A percentile compares a stretch with the other conserved stretches of the same genome.
Evolutionary conservation across 2,329 filamentous ascomycete genomes (phyloP).

Genomic region (Cladosporium austrohemisphaericum): DNA sequence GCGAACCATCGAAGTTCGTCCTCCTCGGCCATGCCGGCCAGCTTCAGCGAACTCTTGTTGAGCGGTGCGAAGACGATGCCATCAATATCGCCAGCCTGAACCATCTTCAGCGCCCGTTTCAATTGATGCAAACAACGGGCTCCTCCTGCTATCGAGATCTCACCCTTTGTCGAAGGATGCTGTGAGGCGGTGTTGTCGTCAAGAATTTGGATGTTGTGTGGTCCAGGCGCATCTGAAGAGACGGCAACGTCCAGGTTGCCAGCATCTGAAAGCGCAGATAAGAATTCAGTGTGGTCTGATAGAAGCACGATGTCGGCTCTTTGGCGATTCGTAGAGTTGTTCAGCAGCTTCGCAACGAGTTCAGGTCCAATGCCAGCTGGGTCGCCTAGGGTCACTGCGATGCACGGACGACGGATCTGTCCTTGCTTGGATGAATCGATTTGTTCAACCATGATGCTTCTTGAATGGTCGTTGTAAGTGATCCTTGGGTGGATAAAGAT

Average conservation of each 20-base stretch:
- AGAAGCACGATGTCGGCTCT: conserved; percentile 16
- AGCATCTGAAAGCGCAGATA: conserved; percentile 3
- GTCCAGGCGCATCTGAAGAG: not conserved
- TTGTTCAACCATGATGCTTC: not conserved
- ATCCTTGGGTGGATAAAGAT: not conserved
- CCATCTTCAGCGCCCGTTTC: conserved; percentile 12
- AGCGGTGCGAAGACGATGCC: conserved; percentile 18
- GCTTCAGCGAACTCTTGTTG: conserved; percentile 20
- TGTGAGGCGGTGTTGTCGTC: conserved; percentile 14
- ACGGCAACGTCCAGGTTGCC: not conserved
- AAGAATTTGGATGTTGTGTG: conserved; percentile 10
- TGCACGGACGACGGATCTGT: conserved; percentile 9
- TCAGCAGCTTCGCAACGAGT: conserved; percentile 17
- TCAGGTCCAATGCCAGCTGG: conserved; percentile 18
- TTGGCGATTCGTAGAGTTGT: conserved; percentile 5
- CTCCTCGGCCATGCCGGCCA: conserved; percentile 19
- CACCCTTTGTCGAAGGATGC: not conserved
- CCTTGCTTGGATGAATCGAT: not conserved
- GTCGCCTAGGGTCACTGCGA: conserved; percentile 18
- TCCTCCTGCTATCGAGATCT: conserved; percentile 12
- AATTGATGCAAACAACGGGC: conserved; percentile 16
- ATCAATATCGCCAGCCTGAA: conserved; percentile 13
- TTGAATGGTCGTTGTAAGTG: not conserved
- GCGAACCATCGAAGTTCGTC: conserved; percentile 20
- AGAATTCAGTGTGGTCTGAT: conserved; percentile 13